These are phyloP conservation scores for Marasmius tenuissimus DNA, from an alignment of 1,284 basidiomycete species.

Conservation along the genomic window DNA sequence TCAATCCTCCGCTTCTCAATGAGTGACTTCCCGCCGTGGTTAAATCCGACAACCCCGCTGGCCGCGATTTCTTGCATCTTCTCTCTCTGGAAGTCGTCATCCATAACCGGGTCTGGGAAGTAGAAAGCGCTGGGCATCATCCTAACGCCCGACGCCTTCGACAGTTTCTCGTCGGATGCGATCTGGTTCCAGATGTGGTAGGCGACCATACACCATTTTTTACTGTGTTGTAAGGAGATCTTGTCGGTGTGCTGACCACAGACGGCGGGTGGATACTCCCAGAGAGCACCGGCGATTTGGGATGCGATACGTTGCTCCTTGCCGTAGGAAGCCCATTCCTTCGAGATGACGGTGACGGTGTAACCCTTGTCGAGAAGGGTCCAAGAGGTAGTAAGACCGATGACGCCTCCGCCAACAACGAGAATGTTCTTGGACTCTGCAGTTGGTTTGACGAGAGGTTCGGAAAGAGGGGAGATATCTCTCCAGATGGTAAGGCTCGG, in stretches of 20 bases:
- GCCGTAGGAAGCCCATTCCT: conserved; percentile 17
- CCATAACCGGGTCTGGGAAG: conserved; percentile 29
- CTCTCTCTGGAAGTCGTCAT: conserved; percentile 25
- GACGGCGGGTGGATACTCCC: conserved; percentile 36
- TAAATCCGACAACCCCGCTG: conserved; percentile 27
- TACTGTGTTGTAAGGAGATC: conserved; percentile 30
- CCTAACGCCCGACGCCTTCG: conserved; percentile 16
- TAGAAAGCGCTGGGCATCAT: conserved; percentile 29
- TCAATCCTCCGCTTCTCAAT: conserved; percentile 28
- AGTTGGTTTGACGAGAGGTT: not conserved
- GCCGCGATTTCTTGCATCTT: conserved; percentile 28
- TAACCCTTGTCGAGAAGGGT: conserved; percentile 30
- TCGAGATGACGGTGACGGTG: conserved; percentile 29
- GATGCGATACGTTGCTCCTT: conserved; percentile 25
- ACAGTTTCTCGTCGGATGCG: conserved; percentile 8
- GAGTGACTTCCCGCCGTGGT: conserved; percentile 26
- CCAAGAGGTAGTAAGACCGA: conserved; percentile 25
- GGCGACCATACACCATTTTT: conserved; percentile 31
- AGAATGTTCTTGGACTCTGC: conserved; percentile 6
- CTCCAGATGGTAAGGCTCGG: not conserved
- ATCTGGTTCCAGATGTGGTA: conserved; percentile 26
- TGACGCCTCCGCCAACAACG: conserved; percentile 12
- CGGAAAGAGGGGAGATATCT: not conserved
- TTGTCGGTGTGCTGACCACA: conserved; percentile 33
- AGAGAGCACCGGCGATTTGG: conserved; percentile 32